These are phyloP conservation scores for Aurantiochytrium sp. DNA, from an alignment of 108 stramenopile species.

Conservation along the genomic window DNA sequence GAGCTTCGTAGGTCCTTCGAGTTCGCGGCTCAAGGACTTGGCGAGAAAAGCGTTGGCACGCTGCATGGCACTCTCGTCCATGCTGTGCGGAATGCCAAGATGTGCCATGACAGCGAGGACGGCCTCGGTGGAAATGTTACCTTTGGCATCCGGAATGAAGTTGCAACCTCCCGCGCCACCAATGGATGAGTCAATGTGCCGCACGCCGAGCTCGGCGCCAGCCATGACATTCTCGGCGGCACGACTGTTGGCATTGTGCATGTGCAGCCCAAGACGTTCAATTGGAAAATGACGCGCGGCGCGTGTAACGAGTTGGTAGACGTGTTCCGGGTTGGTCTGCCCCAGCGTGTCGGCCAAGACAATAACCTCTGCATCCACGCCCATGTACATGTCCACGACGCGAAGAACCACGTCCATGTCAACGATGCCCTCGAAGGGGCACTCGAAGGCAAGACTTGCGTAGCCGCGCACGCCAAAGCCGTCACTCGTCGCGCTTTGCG, in stretches of 20 bases:
- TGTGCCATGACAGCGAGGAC: not conserved
- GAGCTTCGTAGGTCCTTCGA: not conserved
- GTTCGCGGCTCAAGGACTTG: not conserved
- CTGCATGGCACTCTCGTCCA: not conserved
- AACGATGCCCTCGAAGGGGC: constrained; percentile 4
- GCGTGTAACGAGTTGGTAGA: not conserved
- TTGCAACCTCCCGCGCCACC: not conserved
- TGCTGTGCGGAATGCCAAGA: not conserved
- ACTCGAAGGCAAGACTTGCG: not conserved
- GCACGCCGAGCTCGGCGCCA: not conserved
- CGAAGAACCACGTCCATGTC: not conserved
- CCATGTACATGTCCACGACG: constrained; percentile 6
- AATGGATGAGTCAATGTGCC: not conserved
- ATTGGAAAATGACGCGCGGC: not conserved
- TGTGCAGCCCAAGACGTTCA: not conserved
- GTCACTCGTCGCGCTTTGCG: not conserved
- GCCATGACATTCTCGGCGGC: not conserved
- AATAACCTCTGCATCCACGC: not conserved
- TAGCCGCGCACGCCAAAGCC: not conserved
- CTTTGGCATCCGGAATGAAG: not conserved
- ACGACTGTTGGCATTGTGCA: not conserved
- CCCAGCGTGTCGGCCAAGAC: not conserved
- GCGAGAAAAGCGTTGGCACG: not conserved
- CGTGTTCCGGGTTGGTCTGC: not conserved
- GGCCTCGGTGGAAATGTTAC: constrained; percentile 1